Evolutionary conservation across 2,329 filamentous ascomycete genomes (phyloP), one percentile per base, ranked within the genome.

Genomic region (Penicillium sp.): DNA sequence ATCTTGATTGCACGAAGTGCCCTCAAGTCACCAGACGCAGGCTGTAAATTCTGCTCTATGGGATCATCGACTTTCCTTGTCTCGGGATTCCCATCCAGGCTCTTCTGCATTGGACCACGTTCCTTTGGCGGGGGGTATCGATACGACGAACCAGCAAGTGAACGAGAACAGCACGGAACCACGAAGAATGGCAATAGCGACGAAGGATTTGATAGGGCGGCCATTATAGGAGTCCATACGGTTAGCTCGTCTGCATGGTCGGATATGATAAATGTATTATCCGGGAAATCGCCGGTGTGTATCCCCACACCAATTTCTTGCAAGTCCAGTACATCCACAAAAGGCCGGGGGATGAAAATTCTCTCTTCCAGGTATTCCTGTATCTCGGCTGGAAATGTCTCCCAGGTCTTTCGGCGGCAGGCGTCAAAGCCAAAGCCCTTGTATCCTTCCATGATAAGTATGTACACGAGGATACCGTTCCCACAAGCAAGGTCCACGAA

Each of bases 191-290:
- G 89, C 11, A 88, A 89, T 2, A 83, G 76, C 0, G 88, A 92
- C 16, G 55, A 53, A 0, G 72, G 72, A 51, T 62, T 67, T 2
- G 76, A 69, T 2, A 91, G 77, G 7, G 85, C 84, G 1, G 90
- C 92, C 39, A 99, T 83, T 18, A 97, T 82, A 0, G 94, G 94
- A 0, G 94, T 97, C 94, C 94, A 99, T 0, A 90, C 85, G 0
- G 94, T 99, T 14, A 99, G 82, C 75, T 99, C 92, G 70, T 99
- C 94, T 11, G 93, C 93, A 72, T 99, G 94, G 69, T 99, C 99
- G 47, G 92, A 96, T 61, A 99, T 89, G 66, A 99, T 91, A 73
- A 99, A 99, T 0, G 91, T 95, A 29, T 85, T 85, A 16, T 74
- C 71, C 0, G 85, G 80, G 67, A 97, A 96, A 10, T 80, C 68